Base-by-base conservation (phyloP, 305 asterid genomes). In the Fraxinus greggii region DNA sequence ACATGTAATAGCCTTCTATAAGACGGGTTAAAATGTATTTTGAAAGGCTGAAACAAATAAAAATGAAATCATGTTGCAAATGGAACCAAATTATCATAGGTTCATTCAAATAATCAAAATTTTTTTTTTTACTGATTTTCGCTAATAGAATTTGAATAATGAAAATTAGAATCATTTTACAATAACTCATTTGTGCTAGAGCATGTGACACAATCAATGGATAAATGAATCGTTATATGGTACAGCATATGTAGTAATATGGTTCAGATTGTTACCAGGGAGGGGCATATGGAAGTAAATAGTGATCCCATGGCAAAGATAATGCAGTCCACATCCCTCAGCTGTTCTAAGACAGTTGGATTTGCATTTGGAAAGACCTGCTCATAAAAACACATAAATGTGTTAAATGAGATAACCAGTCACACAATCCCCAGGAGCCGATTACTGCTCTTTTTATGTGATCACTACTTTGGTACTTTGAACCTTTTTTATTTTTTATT, bases 291-390 rank as follows among this genome's bases (percentile, higher is more conserved):
- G 67, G 99, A 95, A 82, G 99, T 94, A 85, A 93, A 95, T 38
- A 95, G 94, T 29, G 98, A 94, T 59, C 99, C 99, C 99, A 95
- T 96, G 82, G 97, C 97, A 88, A 87, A 96, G 81, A 96, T 59
- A 76, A 96, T 89, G 90, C 98, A 92, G 88, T 96, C 97, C 7
- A 90, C 97, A 13, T 77, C 89, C 85, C 81, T 91, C 90, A 96
- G 85, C 86, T 91, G 92, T 73, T 93, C 99, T 54, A 92, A 83
- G 81, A 90, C 98, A 26, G 95, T 75, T 79, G 93, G 94, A 84
- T 96, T 94, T 67, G 88, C 92, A 80, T 86, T 80, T 17, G 99
- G 99, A 86, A 93, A 96, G 69, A 96, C 98, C 98, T 96, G 97
- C 83, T 77, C 84, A 75, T 87, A 33, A 40, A 84, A 82, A 29